phyloP scores from a whole-genome alignment of 306 rosid species.

The Pueraria montana region DNA sequence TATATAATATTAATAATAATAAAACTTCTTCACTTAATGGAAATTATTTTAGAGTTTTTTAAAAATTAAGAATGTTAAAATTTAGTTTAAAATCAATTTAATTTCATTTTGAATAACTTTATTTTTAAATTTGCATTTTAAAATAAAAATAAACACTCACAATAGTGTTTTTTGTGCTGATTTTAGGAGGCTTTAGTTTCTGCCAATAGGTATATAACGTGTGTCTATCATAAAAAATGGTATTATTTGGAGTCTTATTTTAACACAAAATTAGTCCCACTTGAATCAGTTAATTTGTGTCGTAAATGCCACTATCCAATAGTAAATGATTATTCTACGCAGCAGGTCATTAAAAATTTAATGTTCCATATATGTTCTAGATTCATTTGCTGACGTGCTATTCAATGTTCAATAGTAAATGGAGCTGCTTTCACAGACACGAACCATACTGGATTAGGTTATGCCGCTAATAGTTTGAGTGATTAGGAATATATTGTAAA shows the following conservation, averaged over 20 bases:
- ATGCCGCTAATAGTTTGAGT: neutral
- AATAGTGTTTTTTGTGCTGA: neutral
- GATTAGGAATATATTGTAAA: conserved; percentile 30
- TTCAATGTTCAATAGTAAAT: no score
- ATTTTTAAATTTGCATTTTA: no score
- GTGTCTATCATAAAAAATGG: neutral
- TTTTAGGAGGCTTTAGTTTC: neutral
- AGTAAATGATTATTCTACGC: neutral
- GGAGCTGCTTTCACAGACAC: neutral
- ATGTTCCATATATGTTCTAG: neutral
- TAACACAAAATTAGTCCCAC: neutral
- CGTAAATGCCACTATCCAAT: neutral
- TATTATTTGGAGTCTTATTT: neutral
- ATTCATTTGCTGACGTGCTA: neutral
- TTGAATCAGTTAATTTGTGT: neutral
- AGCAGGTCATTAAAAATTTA: neutral
- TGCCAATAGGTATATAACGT: neutral
- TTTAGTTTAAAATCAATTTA: no score
- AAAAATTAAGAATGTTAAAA: no score
- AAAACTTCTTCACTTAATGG: no score
- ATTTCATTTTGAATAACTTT: no score
- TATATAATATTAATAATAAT: no score
- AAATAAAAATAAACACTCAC: no score
- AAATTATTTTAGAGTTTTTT: no score
- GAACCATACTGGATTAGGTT: neutral